phyloP scores from a whole-genome alignment of 257 asterid genomes.

The Solanum tarapatanum region DNA sequence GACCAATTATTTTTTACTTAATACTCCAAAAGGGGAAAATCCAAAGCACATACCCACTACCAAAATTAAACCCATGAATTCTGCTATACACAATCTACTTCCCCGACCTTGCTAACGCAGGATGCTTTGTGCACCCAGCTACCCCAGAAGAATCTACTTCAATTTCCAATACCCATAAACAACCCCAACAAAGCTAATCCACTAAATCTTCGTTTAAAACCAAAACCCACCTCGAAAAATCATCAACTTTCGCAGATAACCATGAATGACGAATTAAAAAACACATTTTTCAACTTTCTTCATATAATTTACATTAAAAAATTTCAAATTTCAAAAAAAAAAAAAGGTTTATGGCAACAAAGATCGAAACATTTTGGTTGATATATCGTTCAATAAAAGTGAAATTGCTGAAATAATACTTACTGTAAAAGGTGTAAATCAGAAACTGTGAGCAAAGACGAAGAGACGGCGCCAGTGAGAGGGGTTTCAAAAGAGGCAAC shows the following conservation, averaged over 20 bases:
- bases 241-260: not conserved
- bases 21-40: not conserved
- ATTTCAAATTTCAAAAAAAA: not conserved
- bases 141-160: not conserved
- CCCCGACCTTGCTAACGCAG: not conserved
- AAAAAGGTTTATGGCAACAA: not conserved
- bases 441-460: slow-evolving; percentile 6
- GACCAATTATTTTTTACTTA: not conserved
- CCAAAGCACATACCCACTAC: not conserved
- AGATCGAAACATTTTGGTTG: not conserved
- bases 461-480: slow-evolving; percentile 30
- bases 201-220: not conserved
- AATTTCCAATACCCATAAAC: not conserved
- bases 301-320: not conserved
- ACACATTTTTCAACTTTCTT: not conserved
- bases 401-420: not conserved
- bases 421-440: not conserved
- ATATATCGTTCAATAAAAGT: not conserved
- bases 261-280: not conserved
- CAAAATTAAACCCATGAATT: not conserved
- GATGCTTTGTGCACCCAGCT: not conserved
- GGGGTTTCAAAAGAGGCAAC: slow-evolving; percentile 29
- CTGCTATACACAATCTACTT: not conserved
- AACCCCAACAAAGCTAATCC: not conserved
- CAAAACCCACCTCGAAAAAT: not conserved